A percentile compares a stretch with the other conserved stretches of the same genome.
These are phyloP conservation scores for Sporormia fimetaria DNA, from an alignment of 495 filamentous ascomycete genomes.

Conservation along the genomic window DNA sequence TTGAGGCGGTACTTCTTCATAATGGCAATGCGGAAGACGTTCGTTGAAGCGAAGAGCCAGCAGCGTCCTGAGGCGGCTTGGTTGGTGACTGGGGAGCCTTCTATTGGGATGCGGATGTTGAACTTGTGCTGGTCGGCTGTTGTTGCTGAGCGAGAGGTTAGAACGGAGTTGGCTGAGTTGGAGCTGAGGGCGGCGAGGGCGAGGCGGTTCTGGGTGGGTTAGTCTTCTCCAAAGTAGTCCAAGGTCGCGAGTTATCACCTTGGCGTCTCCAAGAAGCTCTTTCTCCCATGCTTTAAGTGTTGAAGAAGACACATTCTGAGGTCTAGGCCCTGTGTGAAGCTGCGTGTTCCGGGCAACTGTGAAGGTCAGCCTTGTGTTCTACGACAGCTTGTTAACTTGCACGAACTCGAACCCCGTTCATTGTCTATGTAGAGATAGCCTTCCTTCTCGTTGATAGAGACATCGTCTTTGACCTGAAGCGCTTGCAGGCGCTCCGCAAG, in stretches of 20 bases:
- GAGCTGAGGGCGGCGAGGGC: conserved; percentile 55
- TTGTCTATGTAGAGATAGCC: conserved; percentile 38
- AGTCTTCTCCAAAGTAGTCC: not conserved
- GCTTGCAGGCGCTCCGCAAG: conserved; percentile 36
- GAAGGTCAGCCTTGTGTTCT: conserved; percentile 17
- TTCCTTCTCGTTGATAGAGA: conserved; percentile 31
- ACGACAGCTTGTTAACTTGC: not conserved
- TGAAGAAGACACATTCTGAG: conserved; percentile 37
- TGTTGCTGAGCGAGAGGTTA: conserved; percentile 39
- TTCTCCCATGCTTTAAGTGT: conserved; percentile 46
- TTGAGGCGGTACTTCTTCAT: conserved; percentile 68
- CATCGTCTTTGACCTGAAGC: conserved; percentile 27
- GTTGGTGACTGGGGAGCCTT: conserved; percentile 76
- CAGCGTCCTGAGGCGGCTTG: conserved; percentile 69
- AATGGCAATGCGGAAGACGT: conserved; percentile 72
- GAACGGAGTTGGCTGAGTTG: conserved; percentile 41
- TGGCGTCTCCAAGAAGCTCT: conserved; percentile 50
- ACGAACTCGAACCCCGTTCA: conserved; percentile 6
- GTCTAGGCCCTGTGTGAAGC: too few relatives aligned
- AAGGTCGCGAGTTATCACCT: conserved; percentile 33
- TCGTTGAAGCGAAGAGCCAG: conserved; percentile 82
- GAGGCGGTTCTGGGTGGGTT: conserved; percentile 45
- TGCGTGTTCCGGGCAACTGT: conserved; percentile 8
- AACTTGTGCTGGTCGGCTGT: conserved; percentile 63
- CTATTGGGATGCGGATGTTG: conserved; percentile 70